Percentiles rank a stretch among this genome's conserved stretches.
phyloP scores from a whole-genome alignment of 192 early-diverging fungal genomes.

The Coemansia javaensis region DNA sequence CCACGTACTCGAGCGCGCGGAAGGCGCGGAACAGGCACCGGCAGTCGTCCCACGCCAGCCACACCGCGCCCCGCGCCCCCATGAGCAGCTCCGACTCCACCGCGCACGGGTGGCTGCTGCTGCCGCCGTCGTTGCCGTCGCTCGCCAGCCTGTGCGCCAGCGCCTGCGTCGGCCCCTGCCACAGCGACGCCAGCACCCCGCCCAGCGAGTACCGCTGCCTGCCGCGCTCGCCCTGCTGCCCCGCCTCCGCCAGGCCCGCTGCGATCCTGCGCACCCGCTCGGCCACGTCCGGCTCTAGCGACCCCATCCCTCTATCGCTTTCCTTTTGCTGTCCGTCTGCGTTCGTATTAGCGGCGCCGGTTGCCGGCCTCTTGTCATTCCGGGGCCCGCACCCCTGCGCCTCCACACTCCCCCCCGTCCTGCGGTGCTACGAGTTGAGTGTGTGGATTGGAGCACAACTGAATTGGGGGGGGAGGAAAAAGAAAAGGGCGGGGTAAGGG shows the following conservation, averaged over 20 bases:
- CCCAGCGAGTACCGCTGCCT: constrained; percentile 18
- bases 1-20: constrained; percentile 37
- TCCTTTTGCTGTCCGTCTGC: background rate
- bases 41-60: constrained; percentile 49
- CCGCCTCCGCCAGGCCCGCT: constrained; percentile 13
- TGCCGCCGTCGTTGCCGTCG: background rate
- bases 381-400: too few species aligned
- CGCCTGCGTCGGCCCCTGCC: constrained; percentile 28
- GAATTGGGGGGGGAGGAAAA: too few species aligned
- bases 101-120: constrained; percentile 8
- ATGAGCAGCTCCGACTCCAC: constrained; percentile 17
- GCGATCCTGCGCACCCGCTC: constrained; percentile 38
- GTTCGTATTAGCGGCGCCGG: too few species aligned
- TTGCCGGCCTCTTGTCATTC: too few species aligned
- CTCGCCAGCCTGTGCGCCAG: constrained; percentile 24
- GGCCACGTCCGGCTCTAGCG: constrained; percentile 20
- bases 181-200: constrained; percentile 20
- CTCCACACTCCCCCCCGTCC: too few species aligned
- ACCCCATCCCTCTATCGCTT: constrained; percentile 4
- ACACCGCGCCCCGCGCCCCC: constrained; percentile 12
- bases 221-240: background rate
- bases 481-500: too few species aligned
- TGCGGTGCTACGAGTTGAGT: too few species aligned
- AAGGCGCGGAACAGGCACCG: constrained; percentile 30
- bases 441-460: too few species aligned